phyloP scores from a whole-genome alignment of 441 rosid species.

The Rhodomyrtus psidioides region DNA sequence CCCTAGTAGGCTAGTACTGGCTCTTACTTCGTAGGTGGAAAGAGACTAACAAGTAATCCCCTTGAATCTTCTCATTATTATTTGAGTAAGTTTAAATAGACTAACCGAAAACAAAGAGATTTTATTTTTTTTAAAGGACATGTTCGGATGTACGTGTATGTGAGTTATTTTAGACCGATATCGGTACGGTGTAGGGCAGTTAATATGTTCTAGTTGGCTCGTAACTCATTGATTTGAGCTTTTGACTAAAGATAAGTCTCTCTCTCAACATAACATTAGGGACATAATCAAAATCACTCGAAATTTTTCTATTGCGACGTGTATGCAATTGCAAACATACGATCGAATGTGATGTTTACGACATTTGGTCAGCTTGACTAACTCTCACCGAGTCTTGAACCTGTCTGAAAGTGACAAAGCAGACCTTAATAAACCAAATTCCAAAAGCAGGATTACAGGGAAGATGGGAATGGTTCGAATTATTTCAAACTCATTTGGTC shows the following conservation, averaged over 20 bases:
- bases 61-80: neutral
- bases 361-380: neutral
- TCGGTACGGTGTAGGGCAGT: no score
- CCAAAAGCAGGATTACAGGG: neutral
- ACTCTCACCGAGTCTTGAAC: neutral
- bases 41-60: neutral
- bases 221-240: no score
- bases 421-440: neutral
- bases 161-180: no score
- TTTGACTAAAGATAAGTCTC: no score
- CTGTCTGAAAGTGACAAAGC: neutral
- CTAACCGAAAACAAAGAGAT: no score
- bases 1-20: no score
- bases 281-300: neutral
- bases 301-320: neutral
- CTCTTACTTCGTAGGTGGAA: neutral
- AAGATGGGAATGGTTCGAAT: neutral
- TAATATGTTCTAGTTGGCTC: no score
- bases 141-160: no score
- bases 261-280: neutral
- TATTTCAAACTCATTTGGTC: constrained; percentile 15
- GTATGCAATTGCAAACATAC: neutral
- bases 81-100: neutral
- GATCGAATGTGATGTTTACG: no score
- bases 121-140: no score